phyloP scores from a whole-genome alignment of 2,329 filamentous ascomycete genomes.

The Sarocladiaceae sp. region DNA sequence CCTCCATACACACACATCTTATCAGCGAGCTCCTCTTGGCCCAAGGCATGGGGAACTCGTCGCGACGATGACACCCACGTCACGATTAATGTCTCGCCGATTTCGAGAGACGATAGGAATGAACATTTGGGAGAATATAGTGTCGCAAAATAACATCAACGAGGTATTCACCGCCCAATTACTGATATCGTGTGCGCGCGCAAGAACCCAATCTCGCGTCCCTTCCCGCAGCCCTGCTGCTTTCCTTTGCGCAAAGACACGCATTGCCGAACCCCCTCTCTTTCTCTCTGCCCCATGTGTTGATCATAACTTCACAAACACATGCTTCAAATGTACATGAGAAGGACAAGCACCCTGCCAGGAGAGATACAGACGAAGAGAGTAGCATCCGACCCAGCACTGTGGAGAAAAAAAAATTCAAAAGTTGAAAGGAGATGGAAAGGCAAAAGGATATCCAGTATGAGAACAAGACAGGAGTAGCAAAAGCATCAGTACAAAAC shows the following conservation, averaged over 20 bases:
- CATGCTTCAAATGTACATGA: conserved; percentile 3
- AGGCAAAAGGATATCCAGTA: conserved; percentile 5
- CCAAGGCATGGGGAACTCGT: too few species aligned
- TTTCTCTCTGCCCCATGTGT: conserved; percentile 4
- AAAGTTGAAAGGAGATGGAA: background rate
- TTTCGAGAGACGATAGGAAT: too few species aligned
- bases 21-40: too few species aligned
- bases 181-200: background rate
- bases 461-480: background rate
- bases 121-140: too few species aligned
- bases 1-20: too few species aligned
- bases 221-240: conserved; percentile 3
- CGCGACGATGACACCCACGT: too few species aligned
- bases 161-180: background rate
- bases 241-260: background rate
- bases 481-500: background rate
- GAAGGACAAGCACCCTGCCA: background rate
- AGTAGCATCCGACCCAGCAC: background rate
- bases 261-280: background rate
- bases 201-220: background rate
- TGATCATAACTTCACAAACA: background rate
- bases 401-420: background rate
- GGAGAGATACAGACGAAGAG: background rate
- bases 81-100: too few species aligned
- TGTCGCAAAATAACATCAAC: too few species aligned